Base-by-base conservation (phyloP, 2,329 filamentous ascomycete genomes). In the Ascochyta rabiei region DNA sequence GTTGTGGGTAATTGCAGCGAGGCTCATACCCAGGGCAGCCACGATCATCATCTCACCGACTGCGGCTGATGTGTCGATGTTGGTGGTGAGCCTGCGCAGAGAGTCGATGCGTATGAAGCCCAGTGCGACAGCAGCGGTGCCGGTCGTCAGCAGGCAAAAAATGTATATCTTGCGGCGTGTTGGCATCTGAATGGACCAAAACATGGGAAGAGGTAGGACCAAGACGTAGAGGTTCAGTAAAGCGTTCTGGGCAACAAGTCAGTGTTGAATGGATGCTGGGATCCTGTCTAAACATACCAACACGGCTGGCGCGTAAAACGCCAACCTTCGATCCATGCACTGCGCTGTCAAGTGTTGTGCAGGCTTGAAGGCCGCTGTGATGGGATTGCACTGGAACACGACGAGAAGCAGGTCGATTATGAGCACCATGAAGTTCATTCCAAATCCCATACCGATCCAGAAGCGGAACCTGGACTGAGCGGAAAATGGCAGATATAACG, bases 41-140 rank as follows among this genome's bases (percentile, higher is more conserved):
- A 50, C 31, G 5, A 57, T 54, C 28, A 57, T 46, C 3, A 33
- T 47, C 31, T 57, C 45, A 4, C 55, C 55, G 3, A 57, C 37
- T 4, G 23, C 41, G 10, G 4, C 28, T 6, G 39, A 38, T 2
- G 33, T 52, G 12, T 44, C 7, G 6, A 21, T 43, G 19, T 19
- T 24, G 1, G 50, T 26, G 18, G 12, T 53, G n/a, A 53, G 31
- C 7, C 26, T 28, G 12, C 21, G 13, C 13, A 54, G 24, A 9
- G 45, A 21, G 23, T 50, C 31, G 19, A 57, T 23, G n/a, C 49
- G 55, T n/a, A 57, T 39, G 19, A 49, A 42, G 41, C 41, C 35
- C 21, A 57, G 15, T 24, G 30, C 19, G 12, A 57, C 45, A 38
- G 55, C 41, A 7, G 30, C 37, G 13, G 40, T 41, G 13, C 55